Base-by-base conservation (phyloP, 2,329 filamentous ascomycete genomes). In the Apiospora koreana region DNA sequence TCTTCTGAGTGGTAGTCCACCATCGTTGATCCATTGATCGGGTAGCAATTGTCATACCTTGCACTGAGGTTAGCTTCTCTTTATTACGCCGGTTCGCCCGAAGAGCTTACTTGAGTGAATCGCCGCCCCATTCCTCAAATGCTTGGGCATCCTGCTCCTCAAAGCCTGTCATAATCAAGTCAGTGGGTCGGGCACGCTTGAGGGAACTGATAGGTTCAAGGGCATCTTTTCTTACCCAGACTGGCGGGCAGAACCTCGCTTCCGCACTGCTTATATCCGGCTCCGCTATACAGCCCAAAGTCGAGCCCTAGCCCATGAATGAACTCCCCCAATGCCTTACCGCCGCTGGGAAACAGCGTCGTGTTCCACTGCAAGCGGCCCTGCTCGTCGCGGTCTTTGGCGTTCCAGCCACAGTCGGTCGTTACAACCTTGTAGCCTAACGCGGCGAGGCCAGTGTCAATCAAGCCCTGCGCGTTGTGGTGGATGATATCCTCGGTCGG, bases 401-500 rank as follows among this genome's bases (percentile, higher is more conserved):
- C 75, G 28, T 80, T 83, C 89, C 88, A 91, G 0, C 89, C 88
- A 69, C 88, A 91, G 73, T 91, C 89, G 0, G 84, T 83, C 0
- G 86, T 88, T 42, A 90, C 85, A 69, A 86, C 85, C 1, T 79
- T 82, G 74, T 91, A 91, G 7, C 89, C 88, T 0, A 86, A 78
- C 3, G 83, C 80, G 0, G 82, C 81, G 0, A 90, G 81, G 0
- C 86, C 87, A 0, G 86, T 79, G 58, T 86, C 83, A 0, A 88
- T 81, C 0, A 91, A 77, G 0, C 86, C 88, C 54, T 87, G 79
- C 0, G 87, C 86, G 70, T 87, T 89, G 2, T 80, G 78, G 54
- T 84, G 82, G 31, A 88, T 84, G 46, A 85, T 85, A 0, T 76
- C 77, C 72, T 88, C 84, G 50, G 80, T 85, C 0, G 85, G 85